phyloP scores from a whole-genome alignment of 106 monocot genomes.

The Amphibolis antarctica region DNA sequence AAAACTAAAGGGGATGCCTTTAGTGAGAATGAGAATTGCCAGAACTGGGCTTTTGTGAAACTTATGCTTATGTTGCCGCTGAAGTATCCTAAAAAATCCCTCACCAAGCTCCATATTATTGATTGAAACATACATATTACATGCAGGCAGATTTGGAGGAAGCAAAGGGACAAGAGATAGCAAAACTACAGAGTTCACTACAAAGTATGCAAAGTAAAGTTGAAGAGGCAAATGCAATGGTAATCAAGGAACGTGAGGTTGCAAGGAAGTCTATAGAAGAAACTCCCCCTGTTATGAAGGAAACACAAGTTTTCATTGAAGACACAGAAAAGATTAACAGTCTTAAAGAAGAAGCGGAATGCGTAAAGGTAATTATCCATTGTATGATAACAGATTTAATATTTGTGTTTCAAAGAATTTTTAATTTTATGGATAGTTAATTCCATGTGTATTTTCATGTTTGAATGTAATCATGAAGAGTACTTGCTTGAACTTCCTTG shows the following conservation, averaged over 20 bases:
- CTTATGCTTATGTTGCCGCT: too few relatives aligned
- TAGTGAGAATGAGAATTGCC: too few relatives aligned
- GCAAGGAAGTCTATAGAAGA: slow-evolving; percentile 15
- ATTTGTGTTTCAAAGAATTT: too few relatives aligned
- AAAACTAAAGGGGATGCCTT: too few relatives aligned
- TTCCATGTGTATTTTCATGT: too few relatives aligned
- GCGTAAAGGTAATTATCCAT: slow-evolving; percentile 14
- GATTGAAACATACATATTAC: neutral
- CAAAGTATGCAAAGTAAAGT: slow-evolving; percentile 16
- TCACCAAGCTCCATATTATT: too few relatives aligned
- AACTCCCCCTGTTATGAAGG: slow-evolving; percentile 19
- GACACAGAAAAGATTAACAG: slow-evolving; percentile 14
- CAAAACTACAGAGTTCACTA: slow-evolving; percentile 15
- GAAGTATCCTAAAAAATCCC: too few relatives aligned
- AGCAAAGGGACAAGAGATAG: slow-evolving; percentile 23
- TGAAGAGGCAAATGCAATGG: slow-evolving; percentile 14
- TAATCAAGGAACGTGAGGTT: slow-evolving; percentile 18
- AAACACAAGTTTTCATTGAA: slow-evolving; percentile 21
- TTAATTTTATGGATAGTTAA: too few relatives aligned
- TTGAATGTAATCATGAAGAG: too few relatives aligned
- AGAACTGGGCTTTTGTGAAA: too few relatives aligned
- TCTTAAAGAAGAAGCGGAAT: slow-evolving; percentile 10
- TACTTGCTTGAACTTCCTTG: too few relatives aligned
- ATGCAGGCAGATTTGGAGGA: slow-evolving; percentile 23
- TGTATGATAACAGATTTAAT: too few relatives aligned